Percentiles rank a stretch among this genome's conserved stretches.
These are phyloP conservation scores for Diaporthe helianthi DNA, from an alignment of 2,329 filamentous ascomycete genomes.

Conservation along the genomic window DNA sequence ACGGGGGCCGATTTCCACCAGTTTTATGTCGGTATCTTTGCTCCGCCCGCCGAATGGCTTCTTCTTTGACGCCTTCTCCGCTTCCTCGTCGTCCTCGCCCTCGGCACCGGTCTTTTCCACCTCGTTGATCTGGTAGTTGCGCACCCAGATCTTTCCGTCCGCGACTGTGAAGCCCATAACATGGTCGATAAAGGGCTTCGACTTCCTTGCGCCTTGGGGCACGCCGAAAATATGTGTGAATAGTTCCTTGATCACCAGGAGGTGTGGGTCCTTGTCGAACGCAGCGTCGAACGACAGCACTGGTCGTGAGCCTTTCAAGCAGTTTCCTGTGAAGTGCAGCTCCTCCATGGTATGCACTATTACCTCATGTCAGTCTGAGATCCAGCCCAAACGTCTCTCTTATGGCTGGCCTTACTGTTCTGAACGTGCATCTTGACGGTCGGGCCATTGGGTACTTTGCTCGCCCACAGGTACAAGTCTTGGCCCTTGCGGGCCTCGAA, in stretches of 20 bases:
- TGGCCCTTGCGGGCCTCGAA: slow-evolving; percentile 94
- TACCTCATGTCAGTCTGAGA: not conserved
- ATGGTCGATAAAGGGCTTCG: slow-evolving; percentile 95
- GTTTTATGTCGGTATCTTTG: slow-evolving; percentile 76
- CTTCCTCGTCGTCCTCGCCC: slow-evolving; percentile 54
- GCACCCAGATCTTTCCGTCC: slow-evolving; percentile 94
- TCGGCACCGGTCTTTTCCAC: slow-evolving; percentile 66
- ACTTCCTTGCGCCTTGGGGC: slow-evolving; percentile 83
- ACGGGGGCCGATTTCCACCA: slow-evolving; percentile 92
- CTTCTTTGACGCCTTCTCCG: slow-evolving; percentile 41
- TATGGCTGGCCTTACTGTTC: slow-evolving; percentile 62
- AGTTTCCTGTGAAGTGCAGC: slow-evolving; percentile 95
- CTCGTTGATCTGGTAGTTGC: slow-evolving; percentile 92
- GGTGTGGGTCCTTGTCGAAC: slow-evolving; percentile 83
- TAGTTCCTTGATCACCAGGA: slow-evolving; percentile 86
- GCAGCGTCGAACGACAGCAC: slow-evolving; percentile 89
- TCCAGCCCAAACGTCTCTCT: not conserved
- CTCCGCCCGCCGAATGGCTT: slow-evolving; percentile 49
- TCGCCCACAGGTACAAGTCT: slow-evolving; percentile 93
- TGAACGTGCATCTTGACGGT: slow-evolving; percentile 71
- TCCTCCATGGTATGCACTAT: slow-evolving; percentile 95
- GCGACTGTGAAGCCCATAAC: slow-evolving; percentile 91
- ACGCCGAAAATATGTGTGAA: slow-evolving; percentile 92
- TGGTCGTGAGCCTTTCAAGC: slow-evolving; percentile 89
- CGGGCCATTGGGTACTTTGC: slow-evolving; percentile 86